phyloP scores from a whole-genome alignment of 2,329 filamentous ascomycete species.

The Orbilia quercus region DNA sequence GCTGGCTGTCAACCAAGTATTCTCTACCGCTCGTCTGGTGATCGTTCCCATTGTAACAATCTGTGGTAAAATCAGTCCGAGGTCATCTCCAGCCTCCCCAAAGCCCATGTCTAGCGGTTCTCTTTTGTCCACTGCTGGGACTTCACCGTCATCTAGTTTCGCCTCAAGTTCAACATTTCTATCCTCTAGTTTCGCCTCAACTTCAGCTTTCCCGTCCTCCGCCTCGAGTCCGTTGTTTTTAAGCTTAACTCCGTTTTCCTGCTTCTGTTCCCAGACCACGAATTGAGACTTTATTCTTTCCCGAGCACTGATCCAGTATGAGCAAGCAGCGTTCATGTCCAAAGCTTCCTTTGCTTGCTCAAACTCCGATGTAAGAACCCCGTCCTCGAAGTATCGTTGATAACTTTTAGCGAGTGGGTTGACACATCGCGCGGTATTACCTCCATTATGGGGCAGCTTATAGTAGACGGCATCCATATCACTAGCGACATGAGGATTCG shows the following conservation, averaged over 20 bases:
- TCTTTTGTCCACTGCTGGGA: too few relatives aligned
- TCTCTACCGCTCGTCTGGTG: conserved; percentile 91
- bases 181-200: too few relatives aligned
- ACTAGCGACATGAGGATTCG: conserved; percentile 71
- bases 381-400: conserved; percentile 88
- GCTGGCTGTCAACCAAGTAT: conserved; percentile 97
- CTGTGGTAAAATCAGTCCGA: conserved; percentile 93
- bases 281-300: conserved; percentile 95
- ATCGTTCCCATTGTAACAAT: conserved; percentile 99
- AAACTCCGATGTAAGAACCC: conserved; percentile 86
- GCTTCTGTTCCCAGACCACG: conserved; percentile 79
- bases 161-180: too few relatives aligned
- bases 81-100: conserved; percentile 59
- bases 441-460: conserved; percentile 96
- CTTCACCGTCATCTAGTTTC: too few relatives aligned
- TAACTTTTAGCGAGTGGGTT: conserved; percentile 94
- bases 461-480: conserved; percentile 79
- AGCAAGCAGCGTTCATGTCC: conserved; percentile 98
- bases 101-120: conserved; percentile 57
- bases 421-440: conserved; percentile 82
- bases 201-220: conserved; percentile 65
- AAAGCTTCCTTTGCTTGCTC: conserved; percentile 91
- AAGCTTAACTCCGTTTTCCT: too few relatives aligned
- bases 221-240: too few relatives aligned
- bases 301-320: conserved; percentile 97